Percentiles rank a stretch among this genome's conserved stretches.
Conservation (phyloP, 768 basidiomycete species). For the Boletales sp. region DNA sequence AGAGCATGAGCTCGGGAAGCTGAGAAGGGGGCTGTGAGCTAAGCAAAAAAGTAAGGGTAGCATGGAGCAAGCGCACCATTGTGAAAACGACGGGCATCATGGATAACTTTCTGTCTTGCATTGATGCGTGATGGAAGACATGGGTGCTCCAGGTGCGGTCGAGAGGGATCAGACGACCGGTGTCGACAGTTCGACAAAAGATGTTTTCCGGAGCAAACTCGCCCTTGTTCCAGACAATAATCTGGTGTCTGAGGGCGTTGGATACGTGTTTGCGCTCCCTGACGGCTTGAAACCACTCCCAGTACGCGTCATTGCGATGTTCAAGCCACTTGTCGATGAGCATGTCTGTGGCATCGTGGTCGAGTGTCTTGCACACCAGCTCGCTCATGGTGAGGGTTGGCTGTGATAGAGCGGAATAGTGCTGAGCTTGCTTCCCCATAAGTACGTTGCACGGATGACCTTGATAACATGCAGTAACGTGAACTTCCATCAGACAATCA, state of each 20-base stretch:
- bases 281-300: constrained; percentile 72
- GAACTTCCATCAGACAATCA: neutral
- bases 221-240: constrained; percentile 57
- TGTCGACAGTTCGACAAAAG: constrained; percentile 76
- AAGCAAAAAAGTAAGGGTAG: neutral
- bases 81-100: constrained; percentile 83
- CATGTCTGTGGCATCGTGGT: constrained; percentile 71
- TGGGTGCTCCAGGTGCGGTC: constrained; percentile 82
- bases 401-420: constrained; percentile 63
- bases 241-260: constrained; percentile 47
- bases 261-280: constrained; percentile 62
- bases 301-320: constrained; percentile 70
- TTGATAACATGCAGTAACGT: constrained; percentile 9
- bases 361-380: constrained; percentile 73
- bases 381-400: constrained; percentile 72
- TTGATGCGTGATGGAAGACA: constrained; percentile 73
- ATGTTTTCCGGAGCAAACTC: constrained; percentile 77
- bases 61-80: constrained; percentile 47
- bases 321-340: constrained; percentile 85
- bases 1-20: constrained; percentile 77
- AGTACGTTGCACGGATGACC: neutral
- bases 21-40: constrained; percentile 24
- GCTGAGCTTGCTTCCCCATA: constrained; percentile 24
- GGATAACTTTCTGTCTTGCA: constrained; percentile 65
- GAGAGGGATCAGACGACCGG: constrained; percentile 71